Percentiles rank a stretch among this genome's conserved stretches.
Conservation (phyloP, 2,329 filamentous ascomycete species). For the Verticillium nonalfalfae region DNA sequence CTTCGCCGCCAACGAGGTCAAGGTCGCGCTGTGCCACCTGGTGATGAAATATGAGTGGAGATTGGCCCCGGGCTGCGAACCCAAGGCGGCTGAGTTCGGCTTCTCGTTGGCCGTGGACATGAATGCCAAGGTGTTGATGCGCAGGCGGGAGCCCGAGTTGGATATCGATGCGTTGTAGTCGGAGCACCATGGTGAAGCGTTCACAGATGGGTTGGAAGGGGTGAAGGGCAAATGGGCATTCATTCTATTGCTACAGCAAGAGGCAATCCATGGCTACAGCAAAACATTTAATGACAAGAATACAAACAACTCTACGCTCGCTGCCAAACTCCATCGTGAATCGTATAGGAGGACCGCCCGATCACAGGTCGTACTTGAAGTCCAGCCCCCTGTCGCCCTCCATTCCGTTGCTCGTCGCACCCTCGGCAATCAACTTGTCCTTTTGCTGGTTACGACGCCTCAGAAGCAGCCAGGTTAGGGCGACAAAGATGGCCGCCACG, state of each 20-base stretch:
- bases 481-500: conserved; percentile 6
- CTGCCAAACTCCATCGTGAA: too few relatives aligned
- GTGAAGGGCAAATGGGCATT: too few relatives aligned
- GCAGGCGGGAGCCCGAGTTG: conserved; percentile 4
- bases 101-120: neutral
- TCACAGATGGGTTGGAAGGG: too few relatives aligned
- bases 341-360: neutral
- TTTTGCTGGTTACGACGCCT: conserved; percentile 3
- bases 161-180: conserved; percentile 3
- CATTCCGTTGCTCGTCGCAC: conserved; percentile 3
- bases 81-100: neutral
- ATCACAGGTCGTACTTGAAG: neutral
- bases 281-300: too few relatives aligned
- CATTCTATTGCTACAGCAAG: too few relatives aligned
- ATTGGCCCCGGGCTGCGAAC: conserved; percentile 1
- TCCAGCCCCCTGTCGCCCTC: conserved; percentile 1
- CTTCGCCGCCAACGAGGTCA: conserved; percentile 39
- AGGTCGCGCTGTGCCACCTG: conserved; percentile 15
- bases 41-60: conserved; percentile 5
- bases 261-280: too few relatives aligned
- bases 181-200: too few relatives aligned
- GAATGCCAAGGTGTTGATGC: conserved; percentile 4
- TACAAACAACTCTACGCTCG: too few relatives aligned
- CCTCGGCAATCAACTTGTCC: conserved; percentile 4
- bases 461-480: neutral